These are phyloP conservation scores for Blastomyces silverae DNA, from an alignment of 2,329 filamentous ascomycete genomes.

Conservation along the genomic window DNA sequence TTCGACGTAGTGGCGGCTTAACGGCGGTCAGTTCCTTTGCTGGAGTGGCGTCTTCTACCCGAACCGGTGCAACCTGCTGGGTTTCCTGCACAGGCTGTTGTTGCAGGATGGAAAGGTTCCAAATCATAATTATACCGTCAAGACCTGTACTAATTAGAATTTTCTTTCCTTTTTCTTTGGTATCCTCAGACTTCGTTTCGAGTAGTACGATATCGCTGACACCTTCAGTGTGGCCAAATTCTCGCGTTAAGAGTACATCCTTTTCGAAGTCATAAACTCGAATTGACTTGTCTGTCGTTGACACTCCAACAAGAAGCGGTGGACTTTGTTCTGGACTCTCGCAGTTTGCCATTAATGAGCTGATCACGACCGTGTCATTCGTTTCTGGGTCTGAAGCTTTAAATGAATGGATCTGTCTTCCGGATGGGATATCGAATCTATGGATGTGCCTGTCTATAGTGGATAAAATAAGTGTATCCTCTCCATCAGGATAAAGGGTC, in stretches of 20 bases:
- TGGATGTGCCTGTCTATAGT: conserved; percentile 57
- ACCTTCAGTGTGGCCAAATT: conserved; percentile 92
- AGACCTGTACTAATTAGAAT: conserved; percentile 65
- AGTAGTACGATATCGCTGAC: conserved; percentile 77
- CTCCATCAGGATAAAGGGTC: conserved; percentile 58
- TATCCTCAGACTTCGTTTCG: conserved; percentile 36
- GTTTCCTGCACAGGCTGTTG: conserved; percentile 30
- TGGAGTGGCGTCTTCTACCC: conserved; percentile 37
- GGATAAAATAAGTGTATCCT: conserved; percentile 51
- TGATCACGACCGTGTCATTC: conserved; percentile 73
- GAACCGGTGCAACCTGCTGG: conserved; percentile 22
- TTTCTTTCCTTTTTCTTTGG: conserved; percentile 42
- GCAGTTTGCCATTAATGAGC: conserved; percentile 58
- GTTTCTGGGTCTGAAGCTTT: conserved; percentile 75
- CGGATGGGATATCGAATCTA: conserved; percentile 57
- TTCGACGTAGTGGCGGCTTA: conserved; percentile 70
- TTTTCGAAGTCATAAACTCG: conserved; percentile 75
- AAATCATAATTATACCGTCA: conserved; percentile 79
- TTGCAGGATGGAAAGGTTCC: conserved; percentile 44
- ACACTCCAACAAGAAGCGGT: conserved; percentile 74
- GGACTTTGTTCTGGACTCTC: conserved; percentile 52
- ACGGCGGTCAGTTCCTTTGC: conserved; percentile 48
- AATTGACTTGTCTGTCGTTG: conserved; percentile 92
- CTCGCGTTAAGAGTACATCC: conserved; percentile 71
- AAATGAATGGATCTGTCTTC: conserved; percentile 65